Conservation (phyloP, 257 asterid genomes). For the Nicotiana sylvestris region DNA sequence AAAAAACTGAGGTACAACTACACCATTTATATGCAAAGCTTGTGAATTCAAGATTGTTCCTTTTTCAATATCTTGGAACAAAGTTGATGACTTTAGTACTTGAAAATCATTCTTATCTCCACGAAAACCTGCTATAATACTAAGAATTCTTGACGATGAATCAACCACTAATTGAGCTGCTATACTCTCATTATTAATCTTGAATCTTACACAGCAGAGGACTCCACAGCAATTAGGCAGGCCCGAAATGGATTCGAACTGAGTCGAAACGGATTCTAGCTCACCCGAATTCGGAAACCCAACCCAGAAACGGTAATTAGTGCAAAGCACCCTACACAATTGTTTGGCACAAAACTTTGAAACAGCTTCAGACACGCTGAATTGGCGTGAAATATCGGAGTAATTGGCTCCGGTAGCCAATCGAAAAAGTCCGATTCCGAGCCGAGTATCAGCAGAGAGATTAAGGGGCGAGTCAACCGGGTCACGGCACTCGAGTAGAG, state of each 20-base stretch:
- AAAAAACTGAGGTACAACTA: slow-evolving; percentile 48
- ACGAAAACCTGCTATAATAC: slow-evolving; percentile 65
- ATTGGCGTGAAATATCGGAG: slow-evolving; percentile 43
- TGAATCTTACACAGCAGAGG: slow-evolving; percentile 49
- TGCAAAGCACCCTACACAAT: slow-evolving; percentile 82
- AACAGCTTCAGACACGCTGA: slow-evolving; percentile 44
- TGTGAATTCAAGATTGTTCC: slow-evolving; percentile 38
- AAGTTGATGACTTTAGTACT: slow-evolving; percentile 46
- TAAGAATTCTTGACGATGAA: slow-evolving; percentile 62
- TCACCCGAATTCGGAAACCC: slow-evolving; percentile 59
- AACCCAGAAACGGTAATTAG: slow-evolving; percentile 88
- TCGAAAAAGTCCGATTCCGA: slow-evolving; percentile 74
- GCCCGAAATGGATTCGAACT: slow-evolving; percentile 57
- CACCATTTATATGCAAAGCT: slow-evolving; percentile 22
- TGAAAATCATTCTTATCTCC: slow-evolving; percentile 37
- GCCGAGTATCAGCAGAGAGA: slow-evolving; percentile 55
- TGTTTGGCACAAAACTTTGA: slow-evolving; percentile 70
- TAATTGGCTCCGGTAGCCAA: slow-evolving; percentile 73
- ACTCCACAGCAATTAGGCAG: slow-evolving; percentile 82
- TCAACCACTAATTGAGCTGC: slow-evolving; percentile 78
- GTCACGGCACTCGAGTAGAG: slow-evolving; percentile 85
- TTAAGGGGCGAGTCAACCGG: slow-evolving; percentile 62
- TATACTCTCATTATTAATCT: slow-evolving; percentile 27
- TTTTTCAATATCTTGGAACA: slow-evolving; percentile 44
- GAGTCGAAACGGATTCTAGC: slow-evolving; percentile 45